Evolutionary conservation across 2,329 filamentous ascomycete genomes (phyloP).

Genomic region (Juglanconis juglandina): DNA sequence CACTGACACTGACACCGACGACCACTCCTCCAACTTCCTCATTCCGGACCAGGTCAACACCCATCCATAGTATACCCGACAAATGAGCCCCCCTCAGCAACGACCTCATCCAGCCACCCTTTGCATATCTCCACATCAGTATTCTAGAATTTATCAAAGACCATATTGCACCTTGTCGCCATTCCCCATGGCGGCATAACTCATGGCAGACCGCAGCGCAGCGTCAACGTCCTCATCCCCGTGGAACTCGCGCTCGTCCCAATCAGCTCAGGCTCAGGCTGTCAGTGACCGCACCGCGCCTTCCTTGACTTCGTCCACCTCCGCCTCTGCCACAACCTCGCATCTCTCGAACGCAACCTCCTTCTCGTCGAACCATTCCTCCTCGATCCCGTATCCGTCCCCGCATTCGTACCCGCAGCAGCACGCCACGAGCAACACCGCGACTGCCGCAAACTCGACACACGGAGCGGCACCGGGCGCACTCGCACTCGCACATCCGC

Average conservation of each 20-base stretch:
- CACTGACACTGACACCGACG: no score
- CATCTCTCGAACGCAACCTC: conserved; percentile 6
- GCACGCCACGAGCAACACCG: not conserved
- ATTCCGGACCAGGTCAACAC: no score
- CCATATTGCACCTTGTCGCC: conserved; percentile 22
- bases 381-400: not conserved
- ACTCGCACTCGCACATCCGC: not conserved
- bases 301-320: conserved; percentile 22
- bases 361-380: not conserved
- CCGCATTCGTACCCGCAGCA: not conserved
- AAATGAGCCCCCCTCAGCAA: not conserved
- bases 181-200: conserved; percentile 61
- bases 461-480: not conserved
- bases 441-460: not conserved
- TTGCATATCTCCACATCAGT: not conserved
- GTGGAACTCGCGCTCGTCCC: conserved; percentile 38
- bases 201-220: conserved; percentile 62
- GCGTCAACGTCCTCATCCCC: conserved; percentile 30
- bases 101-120: not conserved
- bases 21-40: no score
- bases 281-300: conserved; percentile 41
- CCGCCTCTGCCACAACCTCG: conserved; percentile 19
- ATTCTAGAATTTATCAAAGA: not conserved
- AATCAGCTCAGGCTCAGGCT: conserved; percentile 37
- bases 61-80: no score